Evolutionary conservation across 2,329 filamentous ascomycete species (phyloP).

Genomic region (Cordyceps pruinosa): DNA sequence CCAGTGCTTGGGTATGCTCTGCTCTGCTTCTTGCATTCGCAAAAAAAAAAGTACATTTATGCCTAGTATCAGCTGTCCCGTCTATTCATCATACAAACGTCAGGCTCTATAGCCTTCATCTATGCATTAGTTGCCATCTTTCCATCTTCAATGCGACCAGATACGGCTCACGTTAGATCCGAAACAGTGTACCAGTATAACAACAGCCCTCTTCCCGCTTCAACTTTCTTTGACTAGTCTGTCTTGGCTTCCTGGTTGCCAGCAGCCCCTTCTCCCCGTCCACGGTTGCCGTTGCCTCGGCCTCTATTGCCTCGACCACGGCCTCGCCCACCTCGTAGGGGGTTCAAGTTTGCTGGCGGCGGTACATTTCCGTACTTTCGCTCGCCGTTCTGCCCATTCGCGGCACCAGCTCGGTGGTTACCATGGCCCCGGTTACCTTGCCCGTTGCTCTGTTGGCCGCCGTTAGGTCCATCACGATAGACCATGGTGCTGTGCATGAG

Average conservation of each 20-base stretch:
- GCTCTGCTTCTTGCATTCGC: neutral
- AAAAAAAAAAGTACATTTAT: neutral
- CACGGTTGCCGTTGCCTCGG: constrained; percentile 27
- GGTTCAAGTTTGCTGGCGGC: constrained; percentile 52
- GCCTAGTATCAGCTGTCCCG: neutral
- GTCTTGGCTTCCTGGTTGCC: constrained; percentile 8
- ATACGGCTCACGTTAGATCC: neutral
- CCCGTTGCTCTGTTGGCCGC: constrained; percentile 19
- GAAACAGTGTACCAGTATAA: neutral
- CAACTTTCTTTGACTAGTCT: neutral
- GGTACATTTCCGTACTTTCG: constrained; percentile 49
- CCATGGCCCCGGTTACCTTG: constrained; percentile 17
- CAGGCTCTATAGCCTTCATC: neutral
- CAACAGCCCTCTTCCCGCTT: neutral
- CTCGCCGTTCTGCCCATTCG: constrained; percentile 16
- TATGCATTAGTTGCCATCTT: constrained; percentile 1
- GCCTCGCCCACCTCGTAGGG: constrained; percentile 33
- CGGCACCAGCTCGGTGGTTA: constrained; percentile 21
- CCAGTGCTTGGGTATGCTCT: neutral
- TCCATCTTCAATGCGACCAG: neutral
- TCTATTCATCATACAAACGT: neutral
- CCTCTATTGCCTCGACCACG: constrained; percentile 35
- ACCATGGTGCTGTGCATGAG: constrained; percentile 47
- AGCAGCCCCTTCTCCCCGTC: constrained; percentile 28
- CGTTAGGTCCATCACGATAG: constrained; percentile 37